A percentile compares a stretch with the other conserved stretches of the same genome.
These are phyloP conservation scores for Vigna radiata DNA, from an alignment of 306 rosid species.

Conservation along the genomic window DNA sequence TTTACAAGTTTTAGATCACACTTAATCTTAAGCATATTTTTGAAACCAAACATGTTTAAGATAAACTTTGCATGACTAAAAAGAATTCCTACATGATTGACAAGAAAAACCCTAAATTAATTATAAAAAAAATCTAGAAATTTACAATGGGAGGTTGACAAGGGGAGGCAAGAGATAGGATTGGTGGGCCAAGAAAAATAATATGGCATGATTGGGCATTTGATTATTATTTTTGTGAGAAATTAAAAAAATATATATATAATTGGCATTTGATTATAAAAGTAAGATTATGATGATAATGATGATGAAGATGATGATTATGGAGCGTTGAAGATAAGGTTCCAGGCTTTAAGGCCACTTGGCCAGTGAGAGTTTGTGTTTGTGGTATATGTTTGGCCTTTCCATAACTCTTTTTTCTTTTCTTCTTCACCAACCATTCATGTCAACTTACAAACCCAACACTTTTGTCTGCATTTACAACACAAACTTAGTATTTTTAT, in stretches of 20 bases:
- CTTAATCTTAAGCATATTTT: too few species aligned
- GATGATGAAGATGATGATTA: constrained; percentile 41
- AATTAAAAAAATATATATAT: too few species aligned
- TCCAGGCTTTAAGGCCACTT: constrained; percentile 69
- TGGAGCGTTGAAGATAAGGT: constrained; percentile 72
- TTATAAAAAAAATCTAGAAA: not conserved
- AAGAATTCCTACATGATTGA: too few species aligned
- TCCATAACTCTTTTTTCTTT: constrained; percentile 40
- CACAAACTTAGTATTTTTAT: constrained; percentile 33
- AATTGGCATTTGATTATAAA: constrained; percentile 51
- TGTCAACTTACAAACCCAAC: constrained; percentile 51
- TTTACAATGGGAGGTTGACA: not conserved
- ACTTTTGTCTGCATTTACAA: constrained; percentile 55
- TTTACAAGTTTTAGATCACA: too few species aligned
- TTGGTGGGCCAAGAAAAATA: constrained; percentile 55
- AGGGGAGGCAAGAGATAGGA: constrained; percentile 16
- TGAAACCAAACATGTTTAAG: too few species aligned
- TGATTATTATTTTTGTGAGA: constrained; percentile 38
- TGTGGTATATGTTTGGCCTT: constrained; percentile 72
- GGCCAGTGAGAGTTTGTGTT: constrained; percentile 57
- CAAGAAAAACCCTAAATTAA: not conserved
- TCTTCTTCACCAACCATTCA: constrained; percentile 58
- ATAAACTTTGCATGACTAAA: too few species aligned
- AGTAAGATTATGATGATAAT: constrained; percentile 18
- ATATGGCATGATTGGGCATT: constrained; percentile 60